Evolutionary conservation across 345 rosid species (phyloP).

Genomic region (Tarenaya hassleriana): DNA sequence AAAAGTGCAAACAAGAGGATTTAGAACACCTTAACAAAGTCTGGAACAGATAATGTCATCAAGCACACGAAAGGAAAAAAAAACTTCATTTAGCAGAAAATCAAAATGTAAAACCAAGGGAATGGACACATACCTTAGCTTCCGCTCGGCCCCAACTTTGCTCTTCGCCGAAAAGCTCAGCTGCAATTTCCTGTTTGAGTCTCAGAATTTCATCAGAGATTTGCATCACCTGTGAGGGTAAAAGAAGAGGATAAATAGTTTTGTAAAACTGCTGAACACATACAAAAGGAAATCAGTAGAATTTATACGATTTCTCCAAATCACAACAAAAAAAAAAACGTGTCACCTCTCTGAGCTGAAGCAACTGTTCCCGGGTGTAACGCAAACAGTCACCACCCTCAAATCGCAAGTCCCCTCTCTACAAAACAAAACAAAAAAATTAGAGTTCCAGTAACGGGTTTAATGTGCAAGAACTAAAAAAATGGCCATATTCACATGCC

Average conservation of each 20-base stretch:
- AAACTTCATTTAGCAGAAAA: neutral
- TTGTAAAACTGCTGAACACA: neutral
- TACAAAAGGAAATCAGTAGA: neutral
- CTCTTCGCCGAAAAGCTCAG: conserved; percentile 72
- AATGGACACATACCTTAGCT: conserved; percentile 42
- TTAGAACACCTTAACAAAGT: neutral
- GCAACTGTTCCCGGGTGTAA: conserved; percentile 65
- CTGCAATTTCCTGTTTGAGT: conserved; percentile 54
- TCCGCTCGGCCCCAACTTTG: conserved; percentile 65
- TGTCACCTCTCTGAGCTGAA: conserved; percentile 26
- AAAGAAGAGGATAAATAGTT: neutral
- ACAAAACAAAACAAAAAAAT: conserved; percentile 20
- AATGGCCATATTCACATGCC: neutral
- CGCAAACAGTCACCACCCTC: conserved; percentile 56
- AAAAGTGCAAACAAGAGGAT: conserved; percentile 14
- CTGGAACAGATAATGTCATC: neutral
- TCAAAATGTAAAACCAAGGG: neutral
- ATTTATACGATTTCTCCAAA: neutral
- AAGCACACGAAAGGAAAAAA: conserved; percentile 1
- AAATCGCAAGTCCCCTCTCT: conserved; percentile 64
- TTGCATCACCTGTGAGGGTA: conserved; percentile 35
- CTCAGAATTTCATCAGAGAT: conserved; percentile 59
- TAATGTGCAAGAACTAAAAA: neutral
- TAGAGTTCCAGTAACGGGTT: neutral
- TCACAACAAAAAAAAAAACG: neutral